Base-by-base conservation (phyloP, 2,329 filamentous ascomycete genomes). In the Colletotrichum sp. region DNA sequence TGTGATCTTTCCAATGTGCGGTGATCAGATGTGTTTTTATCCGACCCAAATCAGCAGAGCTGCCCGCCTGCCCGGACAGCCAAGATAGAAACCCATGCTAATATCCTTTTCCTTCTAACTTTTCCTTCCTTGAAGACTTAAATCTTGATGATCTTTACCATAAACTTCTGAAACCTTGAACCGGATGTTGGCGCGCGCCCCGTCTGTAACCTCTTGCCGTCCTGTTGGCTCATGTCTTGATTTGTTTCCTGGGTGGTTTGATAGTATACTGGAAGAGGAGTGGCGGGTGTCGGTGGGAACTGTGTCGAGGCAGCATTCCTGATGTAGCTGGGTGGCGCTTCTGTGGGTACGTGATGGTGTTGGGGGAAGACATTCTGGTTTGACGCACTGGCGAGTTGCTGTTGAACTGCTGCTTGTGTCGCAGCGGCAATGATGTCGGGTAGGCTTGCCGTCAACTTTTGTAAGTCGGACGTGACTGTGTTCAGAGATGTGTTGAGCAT, bases 1-100 rank as follows among this genome's bases (percentile, higher is more conserved):
- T 59, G 24, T 59, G 69, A 72, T 58, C 63, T 69, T 75, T 73
- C 73, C 73, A 75, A 61, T 65, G 26, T 30, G 43, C 32, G 63
- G 70, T 55, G 56, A 69, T 32, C 69, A 58, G 32, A 69, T 68
- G 63, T 58, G 10, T 69, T 9, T 36, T 36, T 58, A 52, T 24
- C 30, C 28, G n/a, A 6, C 43, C n/a, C 43, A 75, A 9, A 62
- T 71, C 34, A 61, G 21, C 0, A 68, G n/a, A 58, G 14, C 18
- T 28, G 55, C 5, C 56, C 24, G 48, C 38, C 55, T 18, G 9
- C n/a, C 58, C 14, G 43, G 24, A 52, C 69, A 67, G 61, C 38
- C 14, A 7, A 24, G 14, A 3, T 43, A 34, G n/a, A 5, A 36
- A 14, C 21, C 61, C 10, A 68, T 24, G 10, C 28, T 13, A 5